A percentile compares a stretch with the other conserved stretches of the same genome.
Conservation (phyloP, 768 basidiomycete genomes). For the Hericium coralloides region DNA sequence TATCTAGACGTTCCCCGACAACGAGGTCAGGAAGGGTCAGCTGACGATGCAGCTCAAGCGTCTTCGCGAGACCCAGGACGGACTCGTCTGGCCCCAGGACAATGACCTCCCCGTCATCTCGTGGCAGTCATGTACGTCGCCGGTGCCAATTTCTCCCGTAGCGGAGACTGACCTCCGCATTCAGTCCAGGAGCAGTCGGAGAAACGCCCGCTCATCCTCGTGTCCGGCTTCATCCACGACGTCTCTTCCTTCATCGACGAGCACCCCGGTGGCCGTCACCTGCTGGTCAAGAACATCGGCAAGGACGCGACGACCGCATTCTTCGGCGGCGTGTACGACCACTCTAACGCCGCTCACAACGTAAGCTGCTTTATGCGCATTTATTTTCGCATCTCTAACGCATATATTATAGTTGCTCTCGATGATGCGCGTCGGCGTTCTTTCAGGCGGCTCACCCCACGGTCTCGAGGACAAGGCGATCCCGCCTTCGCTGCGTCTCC, state of each 20-base stretch:
- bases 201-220: conserved; percentile 73
- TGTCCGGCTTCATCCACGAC: conserved; percentile 93
- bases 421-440: conserved; percentile 53
- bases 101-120: conserved; percentile 72
- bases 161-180: conserved; percentile 5
- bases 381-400: background rate
- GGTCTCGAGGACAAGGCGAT: conserved; percentile 38
- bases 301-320: conserved; percentile 91
- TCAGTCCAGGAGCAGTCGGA: conserved; percentile 71
- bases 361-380: conserved; percentile 27
- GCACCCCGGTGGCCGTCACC: conserved; percentile 85
- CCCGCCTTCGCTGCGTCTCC: conserved; percentile 40
- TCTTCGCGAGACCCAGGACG: conserved; percentile 69
- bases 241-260: conserved; percentile 78
- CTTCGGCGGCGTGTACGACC: conserved; percentile 88
- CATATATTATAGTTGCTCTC: conserved; percentile 31
- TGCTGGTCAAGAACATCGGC: conserved; percentile 78
- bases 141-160: background rate
- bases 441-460: conserved; percentile 45
- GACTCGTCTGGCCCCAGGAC: conserved; percentile 71
- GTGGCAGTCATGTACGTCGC: conserved; percentile 74
- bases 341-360: conserved; percentile 84
- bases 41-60: conserved; percentile 92
- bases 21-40: conserved; percentile 78
- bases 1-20: conserved; percentile 47